phyloP scores from a whole-genome alignment of 2,329 filamentous ascomycete genomes.

The Epichloe hybrida region DNA sequence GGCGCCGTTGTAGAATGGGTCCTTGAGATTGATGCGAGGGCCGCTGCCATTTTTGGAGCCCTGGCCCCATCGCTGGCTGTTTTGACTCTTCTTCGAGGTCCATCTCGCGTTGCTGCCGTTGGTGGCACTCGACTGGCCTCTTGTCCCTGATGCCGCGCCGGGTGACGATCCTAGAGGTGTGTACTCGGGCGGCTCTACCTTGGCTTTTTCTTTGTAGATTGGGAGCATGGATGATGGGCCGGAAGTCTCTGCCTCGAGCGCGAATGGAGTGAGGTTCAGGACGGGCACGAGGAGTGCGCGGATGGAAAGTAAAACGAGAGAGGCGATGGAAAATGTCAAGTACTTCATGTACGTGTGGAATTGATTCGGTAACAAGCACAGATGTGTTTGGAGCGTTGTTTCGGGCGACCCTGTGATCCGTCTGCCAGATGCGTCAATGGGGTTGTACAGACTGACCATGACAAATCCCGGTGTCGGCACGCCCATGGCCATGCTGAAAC shows the following conservation, averaged over 20 bases:
- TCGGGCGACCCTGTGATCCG: conserved; percentile 29
- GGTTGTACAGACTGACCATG: conserved; percentile 85
- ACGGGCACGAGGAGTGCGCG: conserved; percentile 45
- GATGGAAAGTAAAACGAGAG: conserved; percentile 34
- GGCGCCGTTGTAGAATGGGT: conserved; percentile 23
- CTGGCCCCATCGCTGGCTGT: conserved; percentile 28
- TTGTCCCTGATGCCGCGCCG: conserved; percentile 8
- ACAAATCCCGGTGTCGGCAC: conserved; percentile 77
- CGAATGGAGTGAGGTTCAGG: conserved; percentile 39
- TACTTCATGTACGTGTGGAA: conserved; percentile 75
- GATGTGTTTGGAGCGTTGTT: conserved; percentile 68
- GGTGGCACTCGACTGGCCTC: conserved; percentile 10
- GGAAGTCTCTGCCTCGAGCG: conserved; percentile 28
- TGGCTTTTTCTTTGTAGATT: conserved; percentile 40
- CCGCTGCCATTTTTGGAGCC: conserved; percentile 26
- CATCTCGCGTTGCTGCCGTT: conserved; percentile 11
- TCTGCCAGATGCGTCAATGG: conserved; percentile 50
- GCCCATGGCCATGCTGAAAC: conserved; percentile 91
- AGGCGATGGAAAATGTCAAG: conserved; percentile 44
- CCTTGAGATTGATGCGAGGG: conserved; percentile 41
- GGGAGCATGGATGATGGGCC: conserved; percentile 20
- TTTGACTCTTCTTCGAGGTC: conserved; percentile 15
- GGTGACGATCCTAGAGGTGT: not conserved
- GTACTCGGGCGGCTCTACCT: conserved; percentile 30
- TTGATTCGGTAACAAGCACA: conserved; percentile 85